Conservation (phyloP, 2,329 filamentous ascomycete genomes). For the Teratosphaeria viscida region DNA sequence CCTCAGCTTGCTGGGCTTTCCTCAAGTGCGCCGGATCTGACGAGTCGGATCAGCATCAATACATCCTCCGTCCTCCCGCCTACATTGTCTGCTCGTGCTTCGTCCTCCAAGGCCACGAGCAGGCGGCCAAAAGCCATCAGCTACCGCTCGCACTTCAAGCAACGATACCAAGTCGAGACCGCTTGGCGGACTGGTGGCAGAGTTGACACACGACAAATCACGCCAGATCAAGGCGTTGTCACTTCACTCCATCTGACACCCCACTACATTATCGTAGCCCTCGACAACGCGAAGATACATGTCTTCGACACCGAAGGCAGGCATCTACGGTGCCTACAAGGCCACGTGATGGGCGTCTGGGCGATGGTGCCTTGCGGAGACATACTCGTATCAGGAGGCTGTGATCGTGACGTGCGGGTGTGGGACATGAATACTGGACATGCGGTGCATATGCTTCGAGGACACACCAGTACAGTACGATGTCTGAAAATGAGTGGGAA, state of each 20-base stretch:
- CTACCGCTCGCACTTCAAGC: constrained; percentile 96
- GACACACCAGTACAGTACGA: constrained; percentile 91
- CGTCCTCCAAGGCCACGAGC: constrained; percentile 27
- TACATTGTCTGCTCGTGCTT: constrained; percentile 16
- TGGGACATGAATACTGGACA: constrained; percentile 87
- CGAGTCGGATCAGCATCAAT: constrained; percentile 15
- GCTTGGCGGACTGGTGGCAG: constrained; percentile 91
- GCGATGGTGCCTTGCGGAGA: constrained; percentile 99
- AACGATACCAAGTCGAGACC: constrained; percentile 91
- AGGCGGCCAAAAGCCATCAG: constrained; percentile 58
- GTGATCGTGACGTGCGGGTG: constrained; percentile 89
- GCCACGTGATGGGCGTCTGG: constrained; percentile 99
- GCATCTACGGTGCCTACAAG: constrained; percentile 77
- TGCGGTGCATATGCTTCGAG: constrained; percentile 73
- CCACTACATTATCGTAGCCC: constrained; percentile 93
- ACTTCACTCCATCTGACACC: constrained; percentile 88
- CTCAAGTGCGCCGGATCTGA: constrained; percentile 39
- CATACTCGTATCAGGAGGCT: constrained; percentile 87
- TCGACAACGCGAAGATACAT: constrained; percentile 98
- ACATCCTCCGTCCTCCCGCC: constrained; percentile 13
- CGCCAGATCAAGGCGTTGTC: constrained; percentile 91
- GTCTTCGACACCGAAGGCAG: constrained; percentile 90
- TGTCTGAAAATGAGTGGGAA: constrained; percentile 96
- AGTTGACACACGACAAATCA: constrained; percentile 76
- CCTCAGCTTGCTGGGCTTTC: constrained; percentile 30